Conservation (phyloP, 2,329 filamentous ascomycete species). For the Aureobasidium sp. region DNA sequence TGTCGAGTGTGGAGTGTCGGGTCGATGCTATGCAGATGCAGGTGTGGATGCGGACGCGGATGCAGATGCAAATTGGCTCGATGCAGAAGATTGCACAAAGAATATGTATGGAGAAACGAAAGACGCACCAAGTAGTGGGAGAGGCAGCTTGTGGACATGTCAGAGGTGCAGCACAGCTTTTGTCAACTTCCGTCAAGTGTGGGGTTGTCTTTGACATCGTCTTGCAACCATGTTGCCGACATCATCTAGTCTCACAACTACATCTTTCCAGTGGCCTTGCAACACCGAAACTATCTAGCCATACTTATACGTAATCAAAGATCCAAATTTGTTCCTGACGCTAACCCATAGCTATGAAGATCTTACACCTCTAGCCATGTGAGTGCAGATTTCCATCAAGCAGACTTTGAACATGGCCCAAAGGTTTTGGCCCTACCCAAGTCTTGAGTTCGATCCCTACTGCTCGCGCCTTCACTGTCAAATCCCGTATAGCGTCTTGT, state of each 20-base stretch:
- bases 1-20: not conserved
- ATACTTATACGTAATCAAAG: not conserved
- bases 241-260: not conserved
- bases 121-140: not conserved
- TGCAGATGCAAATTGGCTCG: not conserved
- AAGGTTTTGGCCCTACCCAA: not conserved
- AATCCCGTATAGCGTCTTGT: not conserved
- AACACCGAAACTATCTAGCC: not conserved
- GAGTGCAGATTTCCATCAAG: not conserved
- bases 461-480: not conserved
- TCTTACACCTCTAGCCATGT: not conserved
- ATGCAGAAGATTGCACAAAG: constrained; percentile 8
- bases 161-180: not conserved
- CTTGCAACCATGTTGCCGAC: not conserved
- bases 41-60: not conserved
- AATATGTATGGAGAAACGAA: constrained; percentile 3
- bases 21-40: not conserved
- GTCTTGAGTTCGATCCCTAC: not conserved
- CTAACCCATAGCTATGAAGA: not conserved
- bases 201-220: not conserved
- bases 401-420: not conserved
- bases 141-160: not conserved
- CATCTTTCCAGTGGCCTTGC: not conserved
- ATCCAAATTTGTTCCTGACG: not conserved
- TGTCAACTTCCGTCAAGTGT: not conserved